Evolutionary conservation across 2,329 filamentous ascomycete species (phyloP), one percentile per base, ranked within the genome.

Genomic region (Albifimbria verrucaria): DNA sequence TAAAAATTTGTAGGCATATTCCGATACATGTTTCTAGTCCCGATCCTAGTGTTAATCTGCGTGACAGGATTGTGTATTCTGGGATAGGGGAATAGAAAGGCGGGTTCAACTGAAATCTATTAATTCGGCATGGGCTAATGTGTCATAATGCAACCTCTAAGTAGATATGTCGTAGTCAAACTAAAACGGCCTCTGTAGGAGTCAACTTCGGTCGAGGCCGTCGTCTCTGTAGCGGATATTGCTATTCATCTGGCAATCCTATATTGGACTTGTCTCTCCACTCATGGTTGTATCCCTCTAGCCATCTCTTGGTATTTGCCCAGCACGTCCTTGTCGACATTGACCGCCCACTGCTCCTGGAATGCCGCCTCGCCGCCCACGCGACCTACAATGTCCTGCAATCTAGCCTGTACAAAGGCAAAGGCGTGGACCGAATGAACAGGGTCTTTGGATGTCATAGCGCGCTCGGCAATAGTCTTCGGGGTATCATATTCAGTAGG

Each of bases 271-370:
- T 12, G 4, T 6, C 4, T 39, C 32, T 39, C 5, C 18, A 24
- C 41, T 21, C 51, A 54, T 50, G 56, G 61, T 48, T 62, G 57
- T 44, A 56, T 59, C 18, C 52, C 58, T 21, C 60, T 61, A 12
- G 63, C 61, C 54, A 72, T 60, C 15, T 59, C 58, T 50, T 65
- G 64, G 65, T 92, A 93, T n/a, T 77, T 81, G 11, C 75, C 74
- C 56, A 93, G 61, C 17, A 92, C 81, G 54, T 92, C 85, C 59
- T 78, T 79, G 67, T 94, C 90, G 23, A 94, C 88, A 57, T 92
- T 89, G n/a, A 77, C 77, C 15, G 85, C 70, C 83, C 86, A 92
- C 49, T 86, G 78, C 52, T 82, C 77, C 65, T 86, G 78, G 66
- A 94, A 93, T 3, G 66, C 72, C 48, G 81, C 76, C 60, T 87